Evolutionary conservation across 2,329 filamentous ascomycete species (phyloP).

Genomic region (Colletotrichum truncatum): DNA sequence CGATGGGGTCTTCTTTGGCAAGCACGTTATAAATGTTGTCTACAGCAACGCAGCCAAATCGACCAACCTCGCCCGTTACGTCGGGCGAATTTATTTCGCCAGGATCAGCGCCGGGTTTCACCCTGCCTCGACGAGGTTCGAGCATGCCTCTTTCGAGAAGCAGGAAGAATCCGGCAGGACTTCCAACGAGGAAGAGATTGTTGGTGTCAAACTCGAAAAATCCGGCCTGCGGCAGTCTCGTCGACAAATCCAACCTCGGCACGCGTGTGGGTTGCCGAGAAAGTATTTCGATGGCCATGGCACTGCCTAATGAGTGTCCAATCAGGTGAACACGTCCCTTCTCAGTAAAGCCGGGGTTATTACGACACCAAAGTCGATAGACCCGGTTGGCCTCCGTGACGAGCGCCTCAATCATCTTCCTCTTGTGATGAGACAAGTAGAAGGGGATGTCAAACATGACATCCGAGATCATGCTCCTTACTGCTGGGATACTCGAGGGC

Average conservation of each 20-base stretch:
- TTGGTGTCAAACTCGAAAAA: slow-evolving; percentile 92
- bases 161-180: slow-evolving; percentile 91
- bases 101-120: slow-evolving; percentile 78
- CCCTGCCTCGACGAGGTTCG: slow-evolving; percentile 77
- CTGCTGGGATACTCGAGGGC: slow-evolving; percentile 85
- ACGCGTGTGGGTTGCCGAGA: slow-evolving; percentile 85
- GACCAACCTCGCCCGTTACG: slow-evolving; percentile 81
- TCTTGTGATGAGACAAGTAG: slow-evolving; percentile 95
- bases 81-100: slow-evolving; percentile 64
- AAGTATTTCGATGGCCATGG: slow-evolving; percentile 92
- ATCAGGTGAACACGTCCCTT: slow-evolving; percentile 90
- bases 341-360: slow-evolving; percentile 87
- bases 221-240: slow-evolving; percentile 54
- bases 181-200: slow-evolving; percentile 89
- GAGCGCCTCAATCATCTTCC: slow-evolving; percentile 91
- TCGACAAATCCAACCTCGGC: slow-evolving; percentile 57
- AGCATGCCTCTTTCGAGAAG: slow-evolving; percentile 80
- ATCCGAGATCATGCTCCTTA: slow-evolving; percentile 94
- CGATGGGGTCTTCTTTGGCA: slow-evolving; percentile 76
- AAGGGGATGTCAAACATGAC: slow-evolving; percentile 99
- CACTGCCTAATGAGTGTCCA: slow-evolving; percentile 91
- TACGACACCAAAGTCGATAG: slow-evolving; percentile 93
- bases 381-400: slow-evolving; percentile 92
- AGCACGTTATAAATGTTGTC: slow-evolving; percentile 98
- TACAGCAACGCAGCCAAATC: slow-evolving; percentile 89